These are phyloP conservation scores for Fistulinella prunicolor DNA, from an alignment of 768 basidiomycete species.

Conservation along the genomic window DNA sequence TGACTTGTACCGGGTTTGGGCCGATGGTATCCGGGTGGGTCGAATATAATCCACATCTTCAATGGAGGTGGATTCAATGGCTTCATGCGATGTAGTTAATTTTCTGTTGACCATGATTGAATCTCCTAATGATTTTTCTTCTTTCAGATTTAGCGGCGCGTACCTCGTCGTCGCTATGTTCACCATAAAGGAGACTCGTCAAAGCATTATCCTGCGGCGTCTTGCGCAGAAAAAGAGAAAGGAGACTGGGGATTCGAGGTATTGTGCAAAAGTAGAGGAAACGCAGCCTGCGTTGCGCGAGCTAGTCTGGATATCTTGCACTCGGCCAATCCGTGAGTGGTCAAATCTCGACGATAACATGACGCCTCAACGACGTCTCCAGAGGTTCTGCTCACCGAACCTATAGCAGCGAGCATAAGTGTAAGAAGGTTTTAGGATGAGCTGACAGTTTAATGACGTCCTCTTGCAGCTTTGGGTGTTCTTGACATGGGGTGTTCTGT, in stretches of 20 bases:
- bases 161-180: constrained; percentile 51
- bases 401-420: constrained; percentile 69
- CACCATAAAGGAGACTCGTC: constrained; percentile 68
- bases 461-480: constrained; percentile 56
- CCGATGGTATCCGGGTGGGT: constrained; percentile 65
- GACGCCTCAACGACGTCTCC: not conserved
- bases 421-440: constrained; percentile 36
- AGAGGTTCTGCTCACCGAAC: constrained; percentile 43
- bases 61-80: constrained; percentile 86
- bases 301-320: constrained; percentile 66
- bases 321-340: constrained; percentile 64
- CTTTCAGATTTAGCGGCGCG: constrained; percentile 51
- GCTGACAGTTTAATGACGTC: not conserved
- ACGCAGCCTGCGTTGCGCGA: constrained; percentile 51
- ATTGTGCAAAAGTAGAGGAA: constrained; percentile 61
- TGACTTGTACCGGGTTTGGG: constrained; percentile 63
- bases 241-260: constrained; percentile 60
- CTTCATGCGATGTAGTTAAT: constrained; percentile 60
- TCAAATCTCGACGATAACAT: not conserved
- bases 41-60: constrained; percentile 52
- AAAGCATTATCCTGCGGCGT: constrained; percentile 62
- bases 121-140: no score
- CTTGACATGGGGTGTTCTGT: constrained; percentile 72
- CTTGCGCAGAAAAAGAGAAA: constrained; percentile 61
- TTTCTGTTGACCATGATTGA: no score